Conservation (phyloP, 2,329 filamentous ascomycete species). For the Arachnomyces sp. region DNA sequence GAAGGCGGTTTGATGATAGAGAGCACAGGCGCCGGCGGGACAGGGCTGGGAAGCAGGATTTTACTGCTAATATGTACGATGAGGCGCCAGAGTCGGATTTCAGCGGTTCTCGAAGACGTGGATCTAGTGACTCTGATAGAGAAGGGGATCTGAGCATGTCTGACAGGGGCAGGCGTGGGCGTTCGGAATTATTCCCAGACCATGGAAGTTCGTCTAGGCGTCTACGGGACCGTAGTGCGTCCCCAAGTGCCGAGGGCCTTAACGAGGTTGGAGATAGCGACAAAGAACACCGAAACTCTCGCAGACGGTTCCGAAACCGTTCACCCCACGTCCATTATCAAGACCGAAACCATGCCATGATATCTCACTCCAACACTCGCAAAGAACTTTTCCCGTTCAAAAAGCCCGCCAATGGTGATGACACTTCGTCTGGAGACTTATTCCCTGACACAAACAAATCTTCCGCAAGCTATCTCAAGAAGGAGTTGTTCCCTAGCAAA, state of each 20-base stretch:
- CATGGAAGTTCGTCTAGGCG: constrained; percentile 34
- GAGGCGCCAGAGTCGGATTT: constrained; percentile 43
- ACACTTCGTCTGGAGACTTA: constrained; percentile 39
- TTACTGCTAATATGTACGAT: constrained; percentile 76
- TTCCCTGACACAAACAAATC: constrained; percentile 34
- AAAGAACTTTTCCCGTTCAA: constrained; percentile 55
- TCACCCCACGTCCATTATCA: constrained; percentile 22
- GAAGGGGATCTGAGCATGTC: constrained; percentile 23
- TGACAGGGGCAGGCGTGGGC: constrained; percentile 22
- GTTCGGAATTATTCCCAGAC: constrained; percentile 31
- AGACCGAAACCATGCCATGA: constrained; percentile 20
- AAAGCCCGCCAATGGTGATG: constrained; percentile 17
- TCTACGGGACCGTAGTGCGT: constrained; percentile 54
- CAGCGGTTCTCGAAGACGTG: no score
- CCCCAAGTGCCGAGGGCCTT: constrained; percentile 48
- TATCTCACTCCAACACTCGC: constrained; percentile 29
- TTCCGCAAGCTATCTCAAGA: constrained; percentile 38
- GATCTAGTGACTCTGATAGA: constrained; percentile 9
- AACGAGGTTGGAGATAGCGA: constrained; percentile 31
- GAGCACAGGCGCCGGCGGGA: constrained; percentile 39
- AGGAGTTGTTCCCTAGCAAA: constrained; percentile 54
- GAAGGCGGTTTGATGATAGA: constrained; percentile 56
- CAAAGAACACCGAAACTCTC: constrained; percentile 29
- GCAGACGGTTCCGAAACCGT: constrained; percentile 36
- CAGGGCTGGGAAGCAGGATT: constrained; percentile 49